Evolutionary conservation across 108 stramenopile species (phyloP).

Genomic region (Ochromonas danica): DNA sequence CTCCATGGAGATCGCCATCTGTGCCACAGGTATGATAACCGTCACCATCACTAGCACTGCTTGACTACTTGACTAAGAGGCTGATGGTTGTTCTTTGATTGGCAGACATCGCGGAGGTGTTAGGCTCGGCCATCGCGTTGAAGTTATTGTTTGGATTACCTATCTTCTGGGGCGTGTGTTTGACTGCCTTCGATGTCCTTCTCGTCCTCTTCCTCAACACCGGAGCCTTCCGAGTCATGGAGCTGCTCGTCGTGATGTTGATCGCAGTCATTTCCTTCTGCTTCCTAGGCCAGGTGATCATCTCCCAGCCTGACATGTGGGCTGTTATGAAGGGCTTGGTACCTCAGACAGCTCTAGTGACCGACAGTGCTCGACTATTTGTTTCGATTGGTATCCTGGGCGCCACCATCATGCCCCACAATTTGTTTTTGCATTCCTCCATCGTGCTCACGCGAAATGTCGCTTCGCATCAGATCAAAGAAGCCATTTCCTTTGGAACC

Average conservation of each 20-base stretch:
- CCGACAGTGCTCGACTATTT: slow-evolving; percentile 2
- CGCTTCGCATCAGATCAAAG: background rate
- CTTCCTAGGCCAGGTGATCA: background rate
- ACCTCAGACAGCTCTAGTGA: background rate
- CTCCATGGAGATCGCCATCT: slow-evolving; percentile 28
- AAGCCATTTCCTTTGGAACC: slow-evolving; percentile 33
- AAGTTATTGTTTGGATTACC: slow-evolving; percentile 37
- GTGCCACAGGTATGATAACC: slow-evolving; percentile 12
- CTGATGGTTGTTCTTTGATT: no score
- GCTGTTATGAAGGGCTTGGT: background rate
- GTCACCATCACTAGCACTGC: background rate
- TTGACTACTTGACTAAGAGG: no score
- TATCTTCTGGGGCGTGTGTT: slow-evolving; percentile 12
- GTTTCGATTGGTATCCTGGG: slow-evolving; percentile 32
- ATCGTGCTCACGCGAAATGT: slow-evolving; percentile 28
- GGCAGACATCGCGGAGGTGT: background rate
- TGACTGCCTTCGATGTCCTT: slow-evolving; percentile 29
- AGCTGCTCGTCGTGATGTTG: background rate
- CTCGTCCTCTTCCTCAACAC: background rate
- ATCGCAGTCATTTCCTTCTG: background rate
- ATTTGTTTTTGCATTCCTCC: slow-evolving; percentile 40
- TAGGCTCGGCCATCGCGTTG: slow-evolving; percentile 38
- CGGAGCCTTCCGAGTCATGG: background rate
- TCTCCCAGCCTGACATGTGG: slow-evolving; percentile 1
- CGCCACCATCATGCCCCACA: slow-evolving; percentile 43